These are phyloP conservation scores for Strobilomyces echinocephalus DNA, from an alignment of 768 basidiomycete genomes.

Conservation along the genomic window DNA sequence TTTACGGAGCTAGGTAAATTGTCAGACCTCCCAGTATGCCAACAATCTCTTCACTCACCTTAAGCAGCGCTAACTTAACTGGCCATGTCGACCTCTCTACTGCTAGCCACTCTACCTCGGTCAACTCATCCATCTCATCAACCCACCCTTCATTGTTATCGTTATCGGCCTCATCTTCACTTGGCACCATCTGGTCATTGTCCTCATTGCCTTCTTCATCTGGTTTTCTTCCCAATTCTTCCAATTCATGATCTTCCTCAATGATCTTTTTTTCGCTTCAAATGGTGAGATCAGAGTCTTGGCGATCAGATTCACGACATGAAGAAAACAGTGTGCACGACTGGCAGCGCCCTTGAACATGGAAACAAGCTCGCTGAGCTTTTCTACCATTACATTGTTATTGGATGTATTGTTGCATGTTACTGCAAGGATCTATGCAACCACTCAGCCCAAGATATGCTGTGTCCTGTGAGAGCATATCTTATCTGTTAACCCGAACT, in stretches of 20 bases:
- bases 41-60: too few relatives aligned
- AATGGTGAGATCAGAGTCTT: neutral
- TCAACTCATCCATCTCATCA: constrained; percentile 8
- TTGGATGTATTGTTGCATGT: constrained; percentile 25
- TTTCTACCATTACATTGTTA: constrained; percentile 22
- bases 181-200: too few relatives aligned
- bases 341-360: constrained; percentile 23
- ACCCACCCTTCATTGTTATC: neutral
- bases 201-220: too few relatives aligned
- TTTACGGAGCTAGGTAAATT: too few relatives aligned
- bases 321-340: constrained; percentile 35
- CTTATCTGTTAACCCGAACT: constrained; percentile 20
- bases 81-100: neutral
- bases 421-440: constrained; percentile 12
- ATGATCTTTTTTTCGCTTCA: neutral
- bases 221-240: too few relatives aligned
- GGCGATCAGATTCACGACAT: constrained; percentile 34
- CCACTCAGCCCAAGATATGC: neutral
- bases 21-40: too few relatives aligned
- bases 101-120: neutral
- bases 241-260: too few relatives aligned
- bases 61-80: neutral
- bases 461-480: neutral
- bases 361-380: constrained; percentile 17
- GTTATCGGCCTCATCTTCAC: neutral